phyloP scores from a whole-genome alignment of 2,329 filamentous ascomycete genomes.

The Beauveria brongniartii region DNA sequence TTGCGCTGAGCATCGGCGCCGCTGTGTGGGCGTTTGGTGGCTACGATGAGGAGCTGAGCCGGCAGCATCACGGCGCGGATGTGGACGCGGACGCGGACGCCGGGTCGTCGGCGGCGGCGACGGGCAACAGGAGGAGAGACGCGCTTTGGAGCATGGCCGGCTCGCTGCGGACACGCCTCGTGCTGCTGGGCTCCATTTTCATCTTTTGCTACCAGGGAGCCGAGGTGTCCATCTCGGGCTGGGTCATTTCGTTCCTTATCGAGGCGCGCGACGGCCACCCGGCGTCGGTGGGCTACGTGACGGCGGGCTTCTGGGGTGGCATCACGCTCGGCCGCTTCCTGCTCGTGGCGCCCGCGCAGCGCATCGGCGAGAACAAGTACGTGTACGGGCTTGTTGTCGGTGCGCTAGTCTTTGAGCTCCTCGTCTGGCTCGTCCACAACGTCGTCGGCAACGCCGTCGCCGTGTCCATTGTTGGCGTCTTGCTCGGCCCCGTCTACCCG shows the following conservation, averaged over 20 bases:
- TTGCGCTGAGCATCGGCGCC: constrained; percentile 47
- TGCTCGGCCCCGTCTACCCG: constrained; percentile 74
- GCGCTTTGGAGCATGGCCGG: constrained; percentile 37
- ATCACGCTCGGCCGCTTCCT: constrained; percentile 70
- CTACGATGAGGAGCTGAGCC: constrained; percentile 53
- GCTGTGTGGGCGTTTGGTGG: constrained; percentile 60
- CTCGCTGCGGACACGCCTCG: constrained; percentile 45
- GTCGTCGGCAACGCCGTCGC: constrained; percentile 62
- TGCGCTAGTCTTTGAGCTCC: constrained; percentile 59
- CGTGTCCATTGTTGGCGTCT: constrained; percentile 61
- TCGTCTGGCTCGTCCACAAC: constrained; percentile 73
- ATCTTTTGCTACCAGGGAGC: constrained; percentile 82
- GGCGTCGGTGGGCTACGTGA: constrained; percentile 69
- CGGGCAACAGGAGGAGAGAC: constrained; percentile 13
- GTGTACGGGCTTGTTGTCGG: constrained; percentile 56
- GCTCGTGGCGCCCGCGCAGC: constrained; percentile 57
- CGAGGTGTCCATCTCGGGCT: constrained; percentile 76
- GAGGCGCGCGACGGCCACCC: constrained; percentile 62
- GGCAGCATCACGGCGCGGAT: constrained; percentile 10
- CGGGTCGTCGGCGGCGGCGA: constrained; percentile 27
- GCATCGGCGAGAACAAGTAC: constrained; percentile 61
- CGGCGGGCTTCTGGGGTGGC: constrained; percentile 62
- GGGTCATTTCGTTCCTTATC: constrained; percentile 82
- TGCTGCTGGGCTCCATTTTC: constrained; percentile 69
- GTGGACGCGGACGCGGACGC: no score